Conservation (phyloP, 148 eudicot species). For the Rhododendron molle region DNA sequence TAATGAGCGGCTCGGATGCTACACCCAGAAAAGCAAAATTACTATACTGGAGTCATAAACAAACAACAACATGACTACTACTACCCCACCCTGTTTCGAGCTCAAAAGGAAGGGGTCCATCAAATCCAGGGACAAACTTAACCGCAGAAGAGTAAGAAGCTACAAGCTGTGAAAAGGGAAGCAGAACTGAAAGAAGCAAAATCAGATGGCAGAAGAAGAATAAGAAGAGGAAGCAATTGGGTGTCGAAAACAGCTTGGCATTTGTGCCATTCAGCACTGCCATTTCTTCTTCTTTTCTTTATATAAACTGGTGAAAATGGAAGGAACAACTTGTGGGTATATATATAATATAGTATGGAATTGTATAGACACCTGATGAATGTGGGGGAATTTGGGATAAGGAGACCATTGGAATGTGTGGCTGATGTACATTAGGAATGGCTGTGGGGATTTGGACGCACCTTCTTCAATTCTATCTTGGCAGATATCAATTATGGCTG, state of each 20-base stretch:
- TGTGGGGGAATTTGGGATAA: neutral
- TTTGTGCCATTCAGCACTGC: neutral
- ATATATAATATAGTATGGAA: neutral
- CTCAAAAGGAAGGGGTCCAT: slow-evolving; percentile 3
- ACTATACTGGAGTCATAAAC: neutral
- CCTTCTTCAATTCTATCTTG: neutral
- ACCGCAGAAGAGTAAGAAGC: neutral
- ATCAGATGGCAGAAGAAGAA: neutral
- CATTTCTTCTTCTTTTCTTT: neutral
- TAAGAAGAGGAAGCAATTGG: neutral
- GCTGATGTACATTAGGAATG: neutral
- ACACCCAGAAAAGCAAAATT: neutral
- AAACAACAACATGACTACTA: neutral
- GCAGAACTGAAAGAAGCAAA: neutral
- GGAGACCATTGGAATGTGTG: neutral
- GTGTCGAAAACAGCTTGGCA: neutral
- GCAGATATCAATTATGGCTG: neutral
- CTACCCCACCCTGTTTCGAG: neutral
- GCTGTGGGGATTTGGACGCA: neutral
- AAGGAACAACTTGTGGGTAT: neutral
- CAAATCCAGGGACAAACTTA: neutral
- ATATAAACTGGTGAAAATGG: neutral
- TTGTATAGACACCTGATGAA: neutral
- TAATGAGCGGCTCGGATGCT: too few species aligned
- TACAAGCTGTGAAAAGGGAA: neutral